Evolutionary conservation across 805 yeast genomes (phyloP), one percentile per base, ranked within the genome.

Genomic region (Wickerhamomyces chambardii): DNA sequence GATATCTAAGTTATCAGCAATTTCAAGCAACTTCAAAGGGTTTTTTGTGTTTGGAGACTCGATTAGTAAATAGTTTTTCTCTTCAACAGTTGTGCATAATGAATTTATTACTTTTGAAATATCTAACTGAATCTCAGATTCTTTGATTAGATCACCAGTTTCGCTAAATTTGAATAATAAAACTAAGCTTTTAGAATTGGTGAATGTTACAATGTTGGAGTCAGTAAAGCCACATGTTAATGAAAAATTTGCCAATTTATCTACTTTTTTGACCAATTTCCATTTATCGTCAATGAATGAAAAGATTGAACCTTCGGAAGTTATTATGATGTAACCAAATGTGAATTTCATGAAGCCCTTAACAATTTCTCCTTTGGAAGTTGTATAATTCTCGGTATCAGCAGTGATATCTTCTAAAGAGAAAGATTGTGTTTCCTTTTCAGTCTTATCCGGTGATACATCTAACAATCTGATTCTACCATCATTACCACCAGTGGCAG

Each of bases 401-500:
- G 33, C 30, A 2, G 55, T 38, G 6, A 78, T 66, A 4, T 59
- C 56, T 3, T 50, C 41, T 5, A 70, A 25, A 2, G 56, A 44
- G 29, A 53, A 56, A 6, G 35, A 29, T 15, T 43, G 39, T 7
- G 42, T 46, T 37, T 58, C 64, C 8, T 58, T 52, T 3, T 47
- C 55, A 15, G 43, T 34, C 40, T 68, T 59, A 2, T 39, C 36
- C 19, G 55, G 59, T 19, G 45, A 46, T 18, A 81, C 53, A 45
- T 81, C 82, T 49, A 78, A 75, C 5, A 83, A 44, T 42, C 83
- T 68, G 2, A 89, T 57, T 45, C 83, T 73, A 0, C 97, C 97
- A 58, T 92, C 98, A 28, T 95, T 94, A 27, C 98, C 98, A 29
- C 95, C 92, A 11, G 95, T 84, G 2, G 77, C 87, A 7, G 81